Evolutionary conservation across 768 basidiomycete genomes (phyloP).

Genomic region (Phlebiopsis gigantea): DNA sequence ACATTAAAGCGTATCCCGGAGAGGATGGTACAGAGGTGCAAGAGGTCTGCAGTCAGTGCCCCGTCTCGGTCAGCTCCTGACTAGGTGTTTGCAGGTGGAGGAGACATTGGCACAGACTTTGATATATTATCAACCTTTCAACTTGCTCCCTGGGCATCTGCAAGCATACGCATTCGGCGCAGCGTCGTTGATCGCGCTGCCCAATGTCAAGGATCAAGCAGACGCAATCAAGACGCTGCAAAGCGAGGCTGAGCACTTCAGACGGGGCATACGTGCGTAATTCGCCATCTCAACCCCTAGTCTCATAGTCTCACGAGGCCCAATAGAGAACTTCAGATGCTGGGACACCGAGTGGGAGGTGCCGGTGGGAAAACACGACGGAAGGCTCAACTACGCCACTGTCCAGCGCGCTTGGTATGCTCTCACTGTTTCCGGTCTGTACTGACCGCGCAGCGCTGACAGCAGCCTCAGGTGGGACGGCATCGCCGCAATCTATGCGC

Average conservation of each 20-base stretch:
- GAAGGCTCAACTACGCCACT: conserved; percentile 16
- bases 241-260: conserved; percentile 16
- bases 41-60: background rate
- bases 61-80: background rate
- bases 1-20: conserved; percentile 12
- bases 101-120: conserved; percentile 5
- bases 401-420: conserved; percentile 24
- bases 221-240: conserved; percentile 12
- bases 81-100: background rate
- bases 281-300: background rate
- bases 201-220: conserved; percentile 5
- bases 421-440: background rate
- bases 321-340: conserved; percentile 22
- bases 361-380: conserved; percentile 17
- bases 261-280: conserved; percentile 14
- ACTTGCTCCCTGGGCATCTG: background rate
- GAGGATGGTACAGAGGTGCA: conserved; percentile 10
- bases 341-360: conserved; percentile 25
- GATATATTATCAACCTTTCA: conserved; percentile 3
- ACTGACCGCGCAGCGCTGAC: background rate
- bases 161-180: conserved; percentile 12
- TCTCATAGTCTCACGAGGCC: background rate
- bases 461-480: conserved; percentile 13
- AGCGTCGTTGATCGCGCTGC: conserved; percentile 9
- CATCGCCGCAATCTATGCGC: conserved; percentile 6